Evolutionary conservation across 2,329 filamentous ascomycete species (phyloP).

Genomic region (Xylariaceae sp.): DNA sequence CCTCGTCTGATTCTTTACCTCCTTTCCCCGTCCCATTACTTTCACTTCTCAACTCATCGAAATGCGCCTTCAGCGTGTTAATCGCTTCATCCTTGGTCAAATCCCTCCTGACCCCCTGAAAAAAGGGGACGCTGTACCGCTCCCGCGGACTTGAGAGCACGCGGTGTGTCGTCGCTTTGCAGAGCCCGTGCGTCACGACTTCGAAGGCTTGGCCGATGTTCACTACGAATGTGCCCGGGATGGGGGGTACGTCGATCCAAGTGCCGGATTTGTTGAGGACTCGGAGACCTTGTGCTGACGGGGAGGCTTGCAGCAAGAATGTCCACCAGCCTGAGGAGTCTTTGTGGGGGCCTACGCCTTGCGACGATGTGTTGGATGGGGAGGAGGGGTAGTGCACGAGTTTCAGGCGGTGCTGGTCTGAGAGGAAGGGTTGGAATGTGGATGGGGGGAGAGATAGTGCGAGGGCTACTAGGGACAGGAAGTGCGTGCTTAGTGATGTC

Average conservation of each 20-base stretch:
- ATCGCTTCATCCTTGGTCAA: slow-evolving; percentile 45
- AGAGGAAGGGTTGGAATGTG: slow-evolving; percentile 52
- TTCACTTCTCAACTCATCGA: slow-evolving; percentile 21
- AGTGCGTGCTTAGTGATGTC: slow-evolving; percentile 48
- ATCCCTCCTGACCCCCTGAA: slow-evolving; percentile 48
- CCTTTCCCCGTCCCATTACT: not conserved
- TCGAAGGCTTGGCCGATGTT: slow-evolving; percentile 60
- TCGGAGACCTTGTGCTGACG: slow-evolving; percentile 49
- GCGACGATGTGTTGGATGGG: slow-evolving; percentile 25
- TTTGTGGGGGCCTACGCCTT: slow-evolving; percentile 62
- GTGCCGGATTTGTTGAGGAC: slow-evolving; percentile 45
- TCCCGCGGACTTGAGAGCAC: slow-evolving; percentile 36
- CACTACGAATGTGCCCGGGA: slow-evolving; percentile 52
- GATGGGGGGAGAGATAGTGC: slow-evolving; percentile 49
- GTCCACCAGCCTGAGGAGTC: slow-evolving; percentile 64
- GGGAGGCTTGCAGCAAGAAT: slow-evolving; percentile 59
- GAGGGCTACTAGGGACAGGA: slow-evolving; percentile 55
- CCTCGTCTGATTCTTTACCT: slow-evolving; percentile 36
- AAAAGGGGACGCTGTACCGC: slow-evolving; percentile 44
- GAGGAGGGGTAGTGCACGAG: slow-evolving; percentile 50
- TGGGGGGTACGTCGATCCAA: slow-evolving; percentile 50
- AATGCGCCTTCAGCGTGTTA: slow-evolving; percentile 38
- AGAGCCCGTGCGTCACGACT: slow-evolving; percentile 52
- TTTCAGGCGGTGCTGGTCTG: slow-evolving; percentile 58
- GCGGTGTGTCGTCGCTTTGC: slow-evolving; percentile 51